These are phyloP conservation scores for Mollisiaceae sp. DNA, from an alignment of 2,329 filamentous ascomycete genomes.

Conservation along the genomic window DNA sequence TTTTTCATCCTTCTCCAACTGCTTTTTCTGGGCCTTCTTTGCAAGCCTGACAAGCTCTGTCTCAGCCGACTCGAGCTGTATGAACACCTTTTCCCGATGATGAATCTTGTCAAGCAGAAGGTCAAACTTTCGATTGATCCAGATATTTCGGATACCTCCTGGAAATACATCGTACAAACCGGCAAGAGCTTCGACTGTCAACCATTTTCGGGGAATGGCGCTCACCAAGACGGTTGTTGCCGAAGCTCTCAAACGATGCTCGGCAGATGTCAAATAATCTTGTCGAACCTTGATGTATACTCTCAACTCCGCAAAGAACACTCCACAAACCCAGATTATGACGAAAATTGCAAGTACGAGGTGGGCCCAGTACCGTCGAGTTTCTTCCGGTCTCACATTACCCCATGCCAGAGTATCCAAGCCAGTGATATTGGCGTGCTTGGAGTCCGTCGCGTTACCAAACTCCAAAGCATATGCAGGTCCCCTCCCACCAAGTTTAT, in stretches of 20 bases:
- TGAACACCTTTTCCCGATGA: slow-evolving; percentile 72
- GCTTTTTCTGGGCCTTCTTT: slow-evolving; percentile 79
- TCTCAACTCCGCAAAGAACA: slow-evolving; percentile 84
- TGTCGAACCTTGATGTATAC: slow-evolving; percentile 93
- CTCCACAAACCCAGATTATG: slow-evolving; percentile 82
- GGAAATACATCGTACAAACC: slow-evolving; percentile 95
- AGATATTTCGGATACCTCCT: slow-evolving; percentile 92
- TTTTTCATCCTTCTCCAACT: slow-evolving; percentile 47
- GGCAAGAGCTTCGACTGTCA: slow-evolving; percentile 78
- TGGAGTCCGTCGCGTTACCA: slow-evolving; percentile 42
- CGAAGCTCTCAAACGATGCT: slow-evolving; percentile 90
- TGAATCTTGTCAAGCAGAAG: slow-evolving; percentile 84
- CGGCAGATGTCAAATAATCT: slow-evolving; percentile 90
- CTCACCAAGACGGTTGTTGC: slow-evolving; percentile 95
- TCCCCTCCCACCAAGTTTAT: slow-evolving; percentile 71
- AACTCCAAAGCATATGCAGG: slow-evolving; percentile 48
- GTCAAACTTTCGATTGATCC: slow-evolving; percentile 92
- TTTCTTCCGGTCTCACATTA: slow-evolving; percentile 73
- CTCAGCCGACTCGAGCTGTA: slow-evolving; percentile 78
- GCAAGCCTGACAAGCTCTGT: slow-evolving; percentile 82
- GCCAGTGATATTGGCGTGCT: slow-evolving; percentile 51
- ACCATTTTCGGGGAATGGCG: slow-evolving; percentile 89
- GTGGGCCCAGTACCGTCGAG: slow-evolving; percentile 81
- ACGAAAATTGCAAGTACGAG: slow-evolving; percentile 78
- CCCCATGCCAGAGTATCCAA: slow-evolving; percentile 87